Evolutionary conservation across 2,329 filamentous ascomycete species (phyloP).

Genomic region (Westerdykella aurantiaca): DNA sequence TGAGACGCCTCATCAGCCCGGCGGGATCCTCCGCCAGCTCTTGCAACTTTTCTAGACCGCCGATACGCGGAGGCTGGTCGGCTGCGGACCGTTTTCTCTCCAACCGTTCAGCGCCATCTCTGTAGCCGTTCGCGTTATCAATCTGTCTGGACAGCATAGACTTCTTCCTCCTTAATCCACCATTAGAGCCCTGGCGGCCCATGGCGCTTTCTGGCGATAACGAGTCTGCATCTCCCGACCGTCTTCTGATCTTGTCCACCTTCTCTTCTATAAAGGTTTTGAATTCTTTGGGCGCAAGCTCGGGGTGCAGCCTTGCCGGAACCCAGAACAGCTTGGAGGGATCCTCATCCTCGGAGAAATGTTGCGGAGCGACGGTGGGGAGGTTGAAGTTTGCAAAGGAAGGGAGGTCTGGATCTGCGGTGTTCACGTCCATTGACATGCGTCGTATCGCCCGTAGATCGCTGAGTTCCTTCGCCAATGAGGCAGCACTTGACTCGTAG

Average conservation of each 20-base stretch:
- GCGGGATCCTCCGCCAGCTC: constrained; percentile 74
- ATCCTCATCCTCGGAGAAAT: constrained; percentile 70
- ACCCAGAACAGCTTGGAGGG: constrained; percentile 91
- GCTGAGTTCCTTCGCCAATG: constrained; percentile 85
- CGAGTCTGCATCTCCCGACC: constrained; percentile 64
- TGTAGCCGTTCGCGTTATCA: constrained; percentile 68
- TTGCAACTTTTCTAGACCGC: constrained; percentile 51
- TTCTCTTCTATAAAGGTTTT: constrained; percentile 93
- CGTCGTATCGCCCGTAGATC: constrained; percentile 85
- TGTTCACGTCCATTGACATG: constrained; percentile 88
- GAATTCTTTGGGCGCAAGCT: constrained; percentile 92
- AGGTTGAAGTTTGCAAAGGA: constrained; percentile 57
- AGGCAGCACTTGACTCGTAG: constrained; percentile 83
- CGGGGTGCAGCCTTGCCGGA: constrained; percentile 86
- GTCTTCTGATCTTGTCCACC: constrained; percentile 80
- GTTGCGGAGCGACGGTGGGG: constrained; percentile 64
- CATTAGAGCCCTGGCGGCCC: constrained; percentile 50
- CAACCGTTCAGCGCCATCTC: constrained; percentile 76
- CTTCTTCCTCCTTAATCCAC: constrained; percentile 74
- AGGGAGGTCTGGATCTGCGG: constrained; percentile 66
- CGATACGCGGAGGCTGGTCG: constrained; percentile 39
- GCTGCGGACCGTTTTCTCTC: constrained; percentile 62
- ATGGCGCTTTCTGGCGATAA: constrained; percentile 53
- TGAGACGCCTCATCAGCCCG: constrained; percentile 64
- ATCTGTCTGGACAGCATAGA: constrained; percentile 94